These are phyloP conservation scores for Paracamarosporium sp. DNA, from an alignment of 2,329 filamentous ascomycete species.

Conservation along the genomic window DNA sequence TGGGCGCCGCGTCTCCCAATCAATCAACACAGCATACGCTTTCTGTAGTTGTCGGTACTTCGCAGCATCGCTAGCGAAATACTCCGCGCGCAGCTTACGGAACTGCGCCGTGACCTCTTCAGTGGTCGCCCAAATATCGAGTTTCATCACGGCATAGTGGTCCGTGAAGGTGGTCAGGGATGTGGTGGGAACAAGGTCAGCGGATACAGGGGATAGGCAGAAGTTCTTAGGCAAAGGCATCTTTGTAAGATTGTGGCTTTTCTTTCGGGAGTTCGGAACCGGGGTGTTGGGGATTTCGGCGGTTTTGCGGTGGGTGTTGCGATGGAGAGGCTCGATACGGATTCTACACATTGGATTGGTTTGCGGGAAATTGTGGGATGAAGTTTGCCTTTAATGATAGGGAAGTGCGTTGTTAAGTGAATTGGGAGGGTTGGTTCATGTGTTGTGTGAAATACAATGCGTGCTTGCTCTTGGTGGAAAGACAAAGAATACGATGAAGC, in stretches of 20 bases:
- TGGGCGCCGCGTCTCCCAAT: constrained; percentile 30
- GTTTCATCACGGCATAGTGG: constrained; percentile 38
- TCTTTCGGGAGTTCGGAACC: no score
- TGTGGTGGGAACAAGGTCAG: not conserved
- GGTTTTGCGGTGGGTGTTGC: not conserved
- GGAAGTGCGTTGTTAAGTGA: not conserved
- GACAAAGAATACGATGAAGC: not conserved
- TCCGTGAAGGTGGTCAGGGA: constrained; percentile 26
- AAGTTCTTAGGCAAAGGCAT: not conserved
- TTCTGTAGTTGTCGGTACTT: constrained; percentile 40
- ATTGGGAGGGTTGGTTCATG: not conserved
- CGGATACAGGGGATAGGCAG: not conserved
- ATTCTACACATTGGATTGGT: constrained; percentile 2
- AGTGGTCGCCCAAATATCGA: constrained; percentile 29
- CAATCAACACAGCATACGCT: constrained; percentile 38
- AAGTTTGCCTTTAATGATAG: not conserved
- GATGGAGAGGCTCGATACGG: not conserved
- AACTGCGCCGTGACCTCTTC: constrained; percentile 39
- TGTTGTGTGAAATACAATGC: not conserved
- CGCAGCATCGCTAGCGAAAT: constrained; percentile 33
- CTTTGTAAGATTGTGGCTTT: not conserved
- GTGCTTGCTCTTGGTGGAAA: not conserved
- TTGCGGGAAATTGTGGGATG: not conserved
- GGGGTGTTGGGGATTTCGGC: not conserved
- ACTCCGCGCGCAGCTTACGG: constrained; percentile 33